Percentiles rank a stretch among this genome's conserved stretches.
These are phyloP conservation scores for Lodderomyces oxycetoniae DNA, from an alignment of 1,139 yeast genomes.

Conservation along the genomic window DNA sequence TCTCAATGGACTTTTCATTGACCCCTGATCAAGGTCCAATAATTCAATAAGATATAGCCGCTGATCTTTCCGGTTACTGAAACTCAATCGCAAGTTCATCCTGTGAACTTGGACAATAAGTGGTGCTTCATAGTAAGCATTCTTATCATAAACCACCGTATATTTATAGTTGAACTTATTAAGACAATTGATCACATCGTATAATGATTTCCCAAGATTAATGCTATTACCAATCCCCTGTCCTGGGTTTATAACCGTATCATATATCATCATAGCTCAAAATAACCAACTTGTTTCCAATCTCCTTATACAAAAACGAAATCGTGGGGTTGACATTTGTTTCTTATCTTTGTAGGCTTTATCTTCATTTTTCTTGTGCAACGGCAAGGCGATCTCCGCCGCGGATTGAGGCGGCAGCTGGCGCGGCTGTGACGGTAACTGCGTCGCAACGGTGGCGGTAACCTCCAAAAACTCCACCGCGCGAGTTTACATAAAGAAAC, in stretches of 20 bases:
- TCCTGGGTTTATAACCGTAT: conserved; percentile 29
- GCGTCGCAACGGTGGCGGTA: too few relatives aligned
- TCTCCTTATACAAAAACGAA: too few relatives aligned
- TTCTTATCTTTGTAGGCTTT: too few relatives aligned
- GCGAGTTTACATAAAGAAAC: too few relatives aligned
- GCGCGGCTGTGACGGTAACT: too few relatives aligned
- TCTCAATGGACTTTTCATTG: conserved; percentile 13
- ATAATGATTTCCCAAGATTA: conserved; percentile 26
- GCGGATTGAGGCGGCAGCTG: too few relatives aligned
- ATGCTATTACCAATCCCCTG: conserved; percentile 31
- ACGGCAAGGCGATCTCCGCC: too few relatives aligned
- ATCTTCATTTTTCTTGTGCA: too few relatives aligned
- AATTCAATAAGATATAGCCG: conserved; percentile 45
- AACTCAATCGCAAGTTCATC: conserved; percentile 36
- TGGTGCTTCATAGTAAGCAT: conserved; percentile 28
- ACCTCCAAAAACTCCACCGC: too few relatives aligned
- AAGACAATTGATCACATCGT: conserved; percentile 22
- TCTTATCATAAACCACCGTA: conserved; percentile 25
- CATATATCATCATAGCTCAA: conserved; percentile 21
- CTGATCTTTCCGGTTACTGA: conserved; percentile 38
- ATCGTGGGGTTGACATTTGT: conserved; percentile 2
- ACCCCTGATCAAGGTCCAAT: conserved; percentile 20
- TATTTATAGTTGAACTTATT: conserved; percentile 23
- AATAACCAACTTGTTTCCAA: too few relatives aligned
- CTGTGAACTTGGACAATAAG: conserved; percentile 27